Base-by-base conservation (phyloP, 345 rosid genomes). In the Eucalyptus shirleyi region DNA sequence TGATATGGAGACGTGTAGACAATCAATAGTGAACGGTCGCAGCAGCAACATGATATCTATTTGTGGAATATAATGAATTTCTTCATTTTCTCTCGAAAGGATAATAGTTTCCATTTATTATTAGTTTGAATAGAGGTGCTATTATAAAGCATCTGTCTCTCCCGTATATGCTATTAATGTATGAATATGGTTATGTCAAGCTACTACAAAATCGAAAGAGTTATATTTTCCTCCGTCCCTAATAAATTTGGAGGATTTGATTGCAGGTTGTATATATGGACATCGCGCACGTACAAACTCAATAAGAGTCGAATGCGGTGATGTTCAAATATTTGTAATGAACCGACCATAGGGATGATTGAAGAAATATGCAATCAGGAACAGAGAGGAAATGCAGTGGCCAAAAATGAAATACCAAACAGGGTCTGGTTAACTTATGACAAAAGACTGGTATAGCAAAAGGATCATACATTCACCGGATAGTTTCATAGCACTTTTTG, bases 221-320 rank as follows among this genome's bases (percentile, higher is more conserved):
- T 65, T 65, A 15, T 15, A 15, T 65, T 65, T 15, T 65, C 37
- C 37, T 65, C 77, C 10, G 8, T 65, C 19, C 37, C 37, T 30
- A 65, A 4, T n/a, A 60, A 60, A 60, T 28, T 24, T 60, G 32
- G 17, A 60, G 8, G 32, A 28, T 65, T n/a, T 30, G 72, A n/a
- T n/a, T 65, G 5, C 4, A 15, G 10, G 21, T n/a, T 65, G 32
- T n/a, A 65, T 7, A 15, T 15, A 65, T 60, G 17, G 69, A 60
- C n/a, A 60, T 60, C 8, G 4, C 2, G 2, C 32, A 28, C 4
- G 8, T 60, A 1, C 69, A 60, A 60, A 60, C 69, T 60, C 16
- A 1, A 60, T 60, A 4, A 7, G 2, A 65, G 18, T n/a, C 5
- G 0, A 4, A 15, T 15, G 19, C 0, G 1, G 37, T 65, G 81